Base-by-base conservation (phyloP, 2,329 filamentous ascomycete species). In the Ceratocystis destructans region DNA sequence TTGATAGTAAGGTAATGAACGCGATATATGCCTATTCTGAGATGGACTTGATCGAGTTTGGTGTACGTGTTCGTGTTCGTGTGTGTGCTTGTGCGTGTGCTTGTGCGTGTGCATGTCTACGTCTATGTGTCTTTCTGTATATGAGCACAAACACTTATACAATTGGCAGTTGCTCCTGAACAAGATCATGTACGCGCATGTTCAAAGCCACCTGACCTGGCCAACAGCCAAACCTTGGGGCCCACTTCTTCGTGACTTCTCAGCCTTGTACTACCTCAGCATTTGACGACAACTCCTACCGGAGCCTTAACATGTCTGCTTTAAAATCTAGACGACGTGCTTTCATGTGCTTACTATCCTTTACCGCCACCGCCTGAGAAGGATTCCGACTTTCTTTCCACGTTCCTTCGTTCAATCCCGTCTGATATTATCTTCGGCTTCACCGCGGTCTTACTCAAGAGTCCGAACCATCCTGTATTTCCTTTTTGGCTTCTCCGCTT, bases 1-100 rank as follows among this genome's bases (percentile, higher is more conserved):
- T 63, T 46, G 44, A 48, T 63, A 25, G 31, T 59, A n/a, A 37
- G 44, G n/a, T 63, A 10, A 59, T 59, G 55, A 59, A 25, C 15
- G 28, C 12, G 28, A 33, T 59, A 37, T 59, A 37, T 59, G 55
- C 37, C 55, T 31, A 59, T 59, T 37, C 7, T n/a, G 33, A 7
- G 5, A 59, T 22, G n/a, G 22, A 57, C 3, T n/a, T 33, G 22
- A 5, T 12, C 6, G 8, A 5, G 55, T 5, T 31, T 7, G 37
- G 1, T n/a, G 8, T n/a, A 22, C 12, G 50, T 25, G 22, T 2
- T n/a, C 6, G 22, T 55, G 7, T 50, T 22, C 22, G 41, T 45
- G 41, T 45, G 4, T 45, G 17, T 45, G 10, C 17, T 5, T 45
- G 17, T 10, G 15, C 41, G 41, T 48, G 45, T 20, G 3, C 7